phyloP scores from a whole-genome alignment of 2,329 filamentous ascomycete species.

The Penicillium thymicola region DNA sequence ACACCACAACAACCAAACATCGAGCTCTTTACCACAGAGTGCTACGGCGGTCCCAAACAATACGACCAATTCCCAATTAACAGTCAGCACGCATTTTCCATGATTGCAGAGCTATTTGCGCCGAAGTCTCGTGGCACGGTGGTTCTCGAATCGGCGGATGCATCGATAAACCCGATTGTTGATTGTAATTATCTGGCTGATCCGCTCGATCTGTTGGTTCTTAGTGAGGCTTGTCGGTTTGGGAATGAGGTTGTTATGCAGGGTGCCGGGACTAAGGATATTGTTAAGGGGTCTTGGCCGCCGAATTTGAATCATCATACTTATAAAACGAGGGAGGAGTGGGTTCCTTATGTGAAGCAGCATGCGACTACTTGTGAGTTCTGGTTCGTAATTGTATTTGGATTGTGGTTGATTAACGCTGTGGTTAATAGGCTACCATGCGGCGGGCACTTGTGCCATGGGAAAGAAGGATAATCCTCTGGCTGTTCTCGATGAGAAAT shows the following conservation, averaged over 20 bases:
- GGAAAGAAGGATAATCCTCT: slow-evolving; percentile 47
- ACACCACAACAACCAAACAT: slow-evolving; percentile 56
- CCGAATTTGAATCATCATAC: slow-evolving; percentile 50
- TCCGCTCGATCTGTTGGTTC: slow-evolving; percentile 56
- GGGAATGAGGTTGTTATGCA: slow-evolving; percentile 60
- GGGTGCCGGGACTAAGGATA: slow-evolving; percentile 56
- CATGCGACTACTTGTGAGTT: slow-evolving; percentile 59
- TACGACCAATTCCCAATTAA: slow-evolving; percentile 54
- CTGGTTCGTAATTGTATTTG: not conserved
- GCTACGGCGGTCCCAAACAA: slow-evolving; percentile 60
- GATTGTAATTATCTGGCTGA: slow-evolving; percentile 58
- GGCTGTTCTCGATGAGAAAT: slow-evolving; percentile 53
- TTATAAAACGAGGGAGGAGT: slow-evolving; percentile 55
- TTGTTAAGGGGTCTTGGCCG: slow-evolving; percentile 62
- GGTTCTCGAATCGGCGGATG: slow-evolving; percentile 48
- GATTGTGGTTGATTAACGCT: not conserved
- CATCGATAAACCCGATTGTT: slow-evolving; percentile 53
- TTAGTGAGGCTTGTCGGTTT: slow-evolving; percentile 57
- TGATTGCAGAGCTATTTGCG: slow-evolving; percentile 58
- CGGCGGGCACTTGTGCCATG: slow-evolving; percentile 57
- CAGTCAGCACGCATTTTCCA: slow-evolving; percentile 55
- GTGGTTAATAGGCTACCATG: slow-evolving; percentile 49
- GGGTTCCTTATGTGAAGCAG: slow-evolving; percentile 56
- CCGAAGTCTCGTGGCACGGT: slow-evolving; percentile 58
- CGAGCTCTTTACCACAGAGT: slow-evolving; percentile 62